Evolutionary conservation across 1,284 basidiomycete genomes (phyloP).

Genomic region (Sporisorium graminicola): DNA sequence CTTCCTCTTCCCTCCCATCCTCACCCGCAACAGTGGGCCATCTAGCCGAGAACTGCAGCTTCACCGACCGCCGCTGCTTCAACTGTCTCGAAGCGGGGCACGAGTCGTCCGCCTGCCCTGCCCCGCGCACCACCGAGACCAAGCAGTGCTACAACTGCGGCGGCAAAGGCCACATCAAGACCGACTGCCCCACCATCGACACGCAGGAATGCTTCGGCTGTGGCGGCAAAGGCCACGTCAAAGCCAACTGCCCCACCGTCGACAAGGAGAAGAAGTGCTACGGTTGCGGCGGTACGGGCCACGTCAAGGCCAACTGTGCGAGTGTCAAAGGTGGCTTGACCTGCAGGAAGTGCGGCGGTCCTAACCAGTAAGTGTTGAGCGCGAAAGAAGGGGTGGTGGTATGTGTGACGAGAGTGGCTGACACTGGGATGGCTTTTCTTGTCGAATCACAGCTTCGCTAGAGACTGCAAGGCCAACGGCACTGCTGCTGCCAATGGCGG

Average conservation of each 20-base stretch:
- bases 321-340: slow-evolving; percentile 10
- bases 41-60: slow-evolving; percentile 54
- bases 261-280: slow-evolving; percentile 17
- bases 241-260: slow-evolving; percentile 20
- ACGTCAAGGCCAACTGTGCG: slow-evolving; percentile 14
- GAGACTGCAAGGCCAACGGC: slow-evolving; percentile 36
- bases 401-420: background rate
- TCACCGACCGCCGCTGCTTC: slow-evolving; percentile 53
- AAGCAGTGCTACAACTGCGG: slow-evolving; percentile 59
- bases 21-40: slow-evolving; percentile 51
- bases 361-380: slow-evolving; percentile 26
- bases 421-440: background rate
- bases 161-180: slow-evolving; percentile 43
- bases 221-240: slow-evolving; percentile 26
- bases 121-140: slow-evolving; percentile 42
- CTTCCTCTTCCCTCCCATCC: slow-evolving; percentile 3
- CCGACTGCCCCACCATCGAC: slow-evolving; percentile 39
- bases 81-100: slow-evolving; percentile 52
- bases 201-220: slow-evolving; percentile 27
- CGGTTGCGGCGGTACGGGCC: slow-evolving; percentile 24
- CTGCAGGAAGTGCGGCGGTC: slow-evolving; percentile 39
- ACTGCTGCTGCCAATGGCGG: slow-evolving; percentile 1
- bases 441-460: slow-evolving; percentile 12
- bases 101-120: slow-evolving; percentile 46
- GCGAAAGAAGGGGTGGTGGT: background rate